These are phyloP conservation scores for Dictyostelium capitatum DNA, from an alignment of 78 protist genomes.

Conservation along the genomic window DNA sequence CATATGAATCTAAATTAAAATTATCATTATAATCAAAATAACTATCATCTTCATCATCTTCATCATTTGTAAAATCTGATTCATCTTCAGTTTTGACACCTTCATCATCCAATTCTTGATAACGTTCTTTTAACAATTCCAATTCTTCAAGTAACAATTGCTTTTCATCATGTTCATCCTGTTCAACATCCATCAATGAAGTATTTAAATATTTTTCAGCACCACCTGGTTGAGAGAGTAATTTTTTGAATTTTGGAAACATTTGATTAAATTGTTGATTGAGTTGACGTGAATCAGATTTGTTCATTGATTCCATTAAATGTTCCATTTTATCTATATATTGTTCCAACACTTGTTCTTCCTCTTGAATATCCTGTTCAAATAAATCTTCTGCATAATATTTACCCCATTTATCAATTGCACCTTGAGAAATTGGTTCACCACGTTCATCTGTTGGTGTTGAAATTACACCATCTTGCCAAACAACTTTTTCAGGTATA, in stretches of 20 bases:
- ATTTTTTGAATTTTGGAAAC: slow-evolving; percentile 2
- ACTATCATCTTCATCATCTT: neutral
- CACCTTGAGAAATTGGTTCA: slow-evolving; percentile 56
- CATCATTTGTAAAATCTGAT: neutral
- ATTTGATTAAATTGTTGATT: neutral
- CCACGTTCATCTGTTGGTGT: slow-evolving; percentile 40
- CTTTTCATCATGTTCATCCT: neutral
- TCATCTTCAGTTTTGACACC: slow-evolving; percentile 4
- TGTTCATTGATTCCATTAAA: neutral
- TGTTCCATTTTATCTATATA: neutral
- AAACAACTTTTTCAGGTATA: slow-evolving; percentile 25
- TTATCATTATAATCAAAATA: neutral
- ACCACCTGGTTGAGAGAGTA: neutral
- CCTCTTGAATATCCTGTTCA: slow-evolving; percentile 16
- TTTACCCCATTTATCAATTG: slow-evolving; percentile 45
- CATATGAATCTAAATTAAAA: neutral
- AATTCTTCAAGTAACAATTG: neutral
- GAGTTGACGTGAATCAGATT: neutral
- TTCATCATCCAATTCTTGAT: neutral
- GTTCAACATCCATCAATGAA: slow-evolving; percentile 25
- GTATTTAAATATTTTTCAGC: slow-evolving; percentile 16
- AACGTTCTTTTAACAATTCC: neutral
- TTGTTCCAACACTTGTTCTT: slow-evolving; percentile 16
- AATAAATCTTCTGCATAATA: slow-evolving; percentile 42
- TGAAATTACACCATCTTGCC: slow-evolving; percentile 32